A percentile compares a stretch with the other conserved stretches of the same genome.
Conservation (phyloP, 179 eudicot species). For the Carnegiea gigantea region DNA sequence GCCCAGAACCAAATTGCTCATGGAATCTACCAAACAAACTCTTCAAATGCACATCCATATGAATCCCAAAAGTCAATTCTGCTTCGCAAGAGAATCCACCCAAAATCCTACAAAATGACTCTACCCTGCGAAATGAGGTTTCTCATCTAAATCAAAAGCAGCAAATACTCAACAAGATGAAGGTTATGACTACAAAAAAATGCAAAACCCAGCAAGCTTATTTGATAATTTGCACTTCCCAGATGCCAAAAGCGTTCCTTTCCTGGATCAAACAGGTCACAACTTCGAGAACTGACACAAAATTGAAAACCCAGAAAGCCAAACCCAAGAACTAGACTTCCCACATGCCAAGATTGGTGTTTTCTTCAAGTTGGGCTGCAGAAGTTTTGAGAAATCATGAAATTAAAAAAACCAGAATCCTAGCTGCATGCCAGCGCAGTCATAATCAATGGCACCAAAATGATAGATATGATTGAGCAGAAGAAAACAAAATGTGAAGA, state of each 20-base stretch:
- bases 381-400: neutral
- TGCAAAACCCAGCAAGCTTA: slow-evolving; percentile 6
- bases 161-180: neutral
- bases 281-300: neutral
- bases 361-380: slow-evolving; percentile 1
- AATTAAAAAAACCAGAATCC: neutral
- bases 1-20: slow-evolving; percentile 73
- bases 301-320: neutral
- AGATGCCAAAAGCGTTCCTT: slow-evolving; percentile 7
- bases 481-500: neutral
- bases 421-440: neutral
- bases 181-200: neutral
- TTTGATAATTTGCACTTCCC: slow-evolving; percentile 1
- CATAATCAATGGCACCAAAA: neutral
- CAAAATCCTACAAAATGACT: neutral
- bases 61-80: slow-evolving; percentile 2
- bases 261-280: neutral
- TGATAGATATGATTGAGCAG: neutral
- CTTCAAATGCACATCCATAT: slow-evolving; percentile 61
- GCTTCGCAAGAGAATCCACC: neutral
- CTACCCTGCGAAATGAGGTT: neutral
- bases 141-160: neutral
- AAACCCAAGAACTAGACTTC: slow-evolving; percentile 1
- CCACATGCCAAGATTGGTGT: slow-evolving; percentile 13
- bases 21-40: slow-evolving; percentile 52